These are phyloP conservation scores for Podospora sp. DNA, from an alignment of 495 filamentous ascomycete species.

Conservation along the genomic window DNA sequence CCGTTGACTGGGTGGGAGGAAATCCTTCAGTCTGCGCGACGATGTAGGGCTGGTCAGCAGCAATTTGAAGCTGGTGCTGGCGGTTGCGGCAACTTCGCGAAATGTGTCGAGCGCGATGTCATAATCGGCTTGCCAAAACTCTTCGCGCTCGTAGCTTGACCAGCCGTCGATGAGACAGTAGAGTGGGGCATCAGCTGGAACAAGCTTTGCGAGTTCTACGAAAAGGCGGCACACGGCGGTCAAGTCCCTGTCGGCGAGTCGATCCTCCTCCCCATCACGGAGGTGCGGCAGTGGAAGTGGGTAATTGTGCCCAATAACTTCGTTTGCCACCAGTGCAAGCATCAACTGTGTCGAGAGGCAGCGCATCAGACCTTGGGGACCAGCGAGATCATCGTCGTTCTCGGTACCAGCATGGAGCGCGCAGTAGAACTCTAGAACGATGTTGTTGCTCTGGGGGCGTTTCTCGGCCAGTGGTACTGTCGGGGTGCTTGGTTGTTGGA, in stretches of 20 bases:
- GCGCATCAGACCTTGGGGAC: conserved; percentile 19
- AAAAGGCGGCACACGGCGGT: conserved; percentile 19
- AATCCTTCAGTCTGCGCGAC: conserved; percentile 9
- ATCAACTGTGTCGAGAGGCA: conserved; percentile 19
- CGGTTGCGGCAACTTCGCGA: not conserved
- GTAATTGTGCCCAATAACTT: not conserved
- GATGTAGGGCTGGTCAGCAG: conserved; percentile 18
- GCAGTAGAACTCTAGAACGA: conserved; percentile 21
- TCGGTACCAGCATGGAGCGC: conserved; percentile 11
- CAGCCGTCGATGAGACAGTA: conserved; percentile 23
- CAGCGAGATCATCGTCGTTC: conserved; percentile 18
- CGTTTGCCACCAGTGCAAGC: conserved; percentile 16
- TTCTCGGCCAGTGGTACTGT: conserved; percentile 6
- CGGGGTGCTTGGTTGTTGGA: not conserved
- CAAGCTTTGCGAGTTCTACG: conserved; percentile 4
- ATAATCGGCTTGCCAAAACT: conserved; percentile 19
- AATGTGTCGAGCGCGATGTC: conserved; percentile 12
- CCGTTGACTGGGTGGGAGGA: conserved; percentile 7
- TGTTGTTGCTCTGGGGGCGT: not conserved
- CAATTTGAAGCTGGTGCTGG: conserved; percentile 4
- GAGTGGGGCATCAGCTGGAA: not conserved
- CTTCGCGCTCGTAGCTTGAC: conserved; percentile 20
- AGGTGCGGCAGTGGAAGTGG: conserved; percentile 13
- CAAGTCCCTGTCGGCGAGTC: not conserved
- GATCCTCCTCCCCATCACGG: conserved; percentile 14